These are phyloP conservation scores for Nowakowskiella sp. DNA, from an alignment of 192 early-diverging fungal genomes.

Conservation along the genomic window DNA sequence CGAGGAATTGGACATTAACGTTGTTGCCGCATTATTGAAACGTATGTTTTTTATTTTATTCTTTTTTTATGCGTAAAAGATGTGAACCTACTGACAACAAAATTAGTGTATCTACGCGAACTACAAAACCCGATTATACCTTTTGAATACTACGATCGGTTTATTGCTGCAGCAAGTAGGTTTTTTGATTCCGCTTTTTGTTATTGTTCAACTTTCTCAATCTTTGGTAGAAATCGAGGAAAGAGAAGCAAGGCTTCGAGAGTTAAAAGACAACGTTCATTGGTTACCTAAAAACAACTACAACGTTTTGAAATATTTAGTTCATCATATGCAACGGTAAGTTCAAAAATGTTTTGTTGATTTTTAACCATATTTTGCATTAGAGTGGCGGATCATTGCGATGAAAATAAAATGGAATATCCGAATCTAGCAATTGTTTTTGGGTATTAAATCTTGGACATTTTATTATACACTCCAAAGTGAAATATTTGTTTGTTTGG, in stretches of 20 bases:
- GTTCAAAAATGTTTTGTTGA: background rate
- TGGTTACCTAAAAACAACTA: slow-evolving; percentile 38
- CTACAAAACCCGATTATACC: slow-evolving; percentile 48
- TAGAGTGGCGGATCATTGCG: slow-evolving; percentile 32
- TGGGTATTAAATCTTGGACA: slow-evolving; percentile 10
- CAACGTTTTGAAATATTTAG: slow-evolving; percentile 40
- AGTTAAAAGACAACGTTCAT: slow-evolving; percentile 60
- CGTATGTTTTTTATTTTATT: slow-evolving; percentile 15
- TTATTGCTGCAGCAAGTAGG: slow-evolving; percentile 44
- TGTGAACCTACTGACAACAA: background rate
- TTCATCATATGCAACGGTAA: slow-evolving; percentile 41
- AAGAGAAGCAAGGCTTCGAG: slow-evolving; percentile 61
- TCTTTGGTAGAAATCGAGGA: slow-evolving; percentile 35
- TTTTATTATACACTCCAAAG: background rate
- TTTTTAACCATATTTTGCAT: background rate
- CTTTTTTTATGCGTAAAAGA: slow-evolving; percentile 8
- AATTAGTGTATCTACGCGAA: slow-evolving; percentile 47
- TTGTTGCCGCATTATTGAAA: slow-evolving; percentile 38
- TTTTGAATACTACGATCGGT: slow-evolving; percentile 41
- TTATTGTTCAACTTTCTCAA: slow-evolving; percentile 16
- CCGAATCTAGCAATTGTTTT: slow-evolving; percentile 54
- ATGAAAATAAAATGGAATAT: slow-evolving; percentile 55
- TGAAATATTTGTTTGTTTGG: background rate
- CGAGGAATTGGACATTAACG: slow-evolving; percentile 44
- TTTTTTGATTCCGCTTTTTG: slow-evolving; percentile 26